Evolutionary conservation across 1,284 basidiomycete genomes (phyloP), one percentile per base, ranked within the genome.

Genomic region (Microbotryomycetes sp.): DNA sequence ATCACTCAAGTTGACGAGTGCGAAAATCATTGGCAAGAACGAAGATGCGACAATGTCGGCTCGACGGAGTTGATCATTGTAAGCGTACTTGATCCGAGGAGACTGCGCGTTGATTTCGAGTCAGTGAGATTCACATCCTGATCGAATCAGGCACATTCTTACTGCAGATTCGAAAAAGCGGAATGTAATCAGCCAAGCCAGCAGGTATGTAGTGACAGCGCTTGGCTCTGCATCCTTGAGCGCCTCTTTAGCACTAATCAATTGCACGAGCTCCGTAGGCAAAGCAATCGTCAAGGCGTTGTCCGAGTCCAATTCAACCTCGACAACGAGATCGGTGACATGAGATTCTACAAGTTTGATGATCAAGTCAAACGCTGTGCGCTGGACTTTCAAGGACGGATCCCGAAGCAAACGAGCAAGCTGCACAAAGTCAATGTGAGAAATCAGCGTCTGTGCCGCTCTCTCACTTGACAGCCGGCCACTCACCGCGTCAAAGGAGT

Each of bases 111-210:
- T 23, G 36, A 53, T 16, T 16, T 54, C 22, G 62, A 57, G 19
- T 60, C 25, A 64, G 46, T 14, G 36, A 42, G 36, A 19, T n/a
- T 42, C 36, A 42, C 36, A 4, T 23, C n/a, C 16, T 50, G 52
- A 26, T 14, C 16, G 25, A 22, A 45, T 15, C 29, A 29, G 1
- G 31, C 9, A 7, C 30, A 79, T 1, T 72, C 87, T 69, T 73
- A 93, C 91, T 9, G 91, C 87, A 73, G 89, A 84, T 32, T 81
- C 80, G 76, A 98, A 97, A 62, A 90, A 81, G 72, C 94, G 89
- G 67, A 97, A 87, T 0, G 87, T 73, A 4, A 91, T 78, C 83
- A 97, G 88, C 94, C 94, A 98, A 7, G 82, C 82, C 4, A 97
- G 80, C n/a, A 97, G 78, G 71, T 85, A 73, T 6, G 74, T 68